These are phyloP conservation scores for Lumnitzera racemosa DNA, from an alignment of 345 rosid species.

Conservation along the genomic window DNA sequence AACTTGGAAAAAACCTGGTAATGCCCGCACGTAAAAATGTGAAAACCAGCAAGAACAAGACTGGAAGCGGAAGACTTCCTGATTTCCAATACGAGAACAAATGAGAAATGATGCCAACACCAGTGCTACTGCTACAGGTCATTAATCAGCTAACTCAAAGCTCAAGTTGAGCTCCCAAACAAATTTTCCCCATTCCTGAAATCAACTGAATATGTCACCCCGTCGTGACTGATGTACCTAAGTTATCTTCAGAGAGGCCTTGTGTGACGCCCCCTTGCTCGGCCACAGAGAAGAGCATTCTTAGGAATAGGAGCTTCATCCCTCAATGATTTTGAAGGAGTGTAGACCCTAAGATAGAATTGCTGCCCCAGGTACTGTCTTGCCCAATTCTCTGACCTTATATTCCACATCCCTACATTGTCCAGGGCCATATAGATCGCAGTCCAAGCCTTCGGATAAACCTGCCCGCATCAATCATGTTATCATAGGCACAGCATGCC, in stretches of 20 bases:
- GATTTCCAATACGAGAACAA: too few relatives aligned
- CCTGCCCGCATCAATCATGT: slow-evolving; percentile 24
- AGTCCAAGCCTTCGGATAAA: slow-evolving; percentile 88
- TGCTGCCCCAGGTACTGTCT: slow-evolving; percentile 91
- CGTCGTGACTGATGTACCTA: slow-evolving; percentile 33
- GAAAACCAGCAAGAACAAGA: too few relatives aligned
- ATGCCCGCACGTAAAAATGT: too few relatives aligned
- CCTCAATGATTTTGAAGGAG: slow-evolving; percentile 58
- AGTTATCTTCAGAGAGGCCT: slow-evolving; percentile 25
- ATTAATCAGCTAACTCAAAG: too few relatives aligned
- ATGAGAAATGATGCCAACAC: too few relatives aligned
- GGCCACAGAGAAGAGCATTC: slow-evolving; percentile 83
- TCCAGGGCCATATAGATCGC: slow-evolving; percentile 81
- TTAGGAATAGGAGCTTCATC: slow-evolving; percentile 77
- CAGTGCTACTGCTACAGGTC: too few relatives aligned
- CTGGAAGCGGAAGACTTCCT: too few relatives aligned
- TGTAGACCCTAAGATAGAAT: slow-evolving; percentile 72
- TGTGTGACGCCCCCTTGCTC: slow-evolving; percentile 70
- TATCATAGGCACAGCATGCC: too few relatives aligned
- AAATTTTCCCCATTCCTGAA: too few relatives aligned
- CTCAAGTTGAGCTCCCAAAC: too few relatives aligned
- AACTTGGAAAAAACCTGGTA: too few relatives aligned
- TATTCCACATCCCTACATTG: slow-evolving; percentile 98
- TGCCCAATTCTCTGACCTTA: slow-evolving; percentile 86
- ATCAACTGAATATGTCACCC: slow-evolving; percentile 30